These are phyloP conservation scores for Pseudocercospora pini-densiflorae DNA, from an alignment of 2,329 filamentous ascomycete species.

Conservation along the genomic window DNA sequence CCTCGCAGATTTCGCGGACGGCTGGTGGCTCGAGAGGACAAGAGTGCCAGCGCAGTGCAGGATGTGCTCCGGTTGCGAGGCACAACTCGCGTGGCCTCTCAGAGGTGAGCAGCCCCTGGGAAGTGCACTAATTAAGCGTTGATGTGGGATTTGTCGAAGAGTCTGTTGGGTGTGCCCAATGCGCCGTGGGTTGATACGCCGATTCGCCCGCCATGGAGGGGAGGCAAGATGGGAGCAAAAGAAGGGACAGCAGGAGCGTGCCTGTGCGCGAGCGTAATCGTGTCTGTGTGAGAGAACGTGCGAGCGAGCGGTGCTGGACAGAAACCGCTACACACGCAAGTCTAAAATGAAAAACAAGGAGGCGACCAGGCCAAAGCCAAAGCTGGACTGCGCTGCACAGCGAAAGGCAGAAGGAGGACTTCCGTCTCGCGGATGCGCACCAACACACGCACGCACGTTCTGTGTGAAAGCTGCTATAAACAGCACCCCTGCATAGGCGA, in stretches of 20 bases:
- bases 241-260: neutral
- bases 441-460: neutral
- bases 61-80: constrained; percentile 13
- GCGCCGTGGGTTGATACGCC: constrained; percentile 16
- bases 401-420: neutral
- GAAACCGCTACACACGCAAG: neutral
- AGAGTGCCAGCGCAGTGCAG: constrained; percentile 4
- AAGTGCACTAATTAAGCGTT: constrained; percentile 7
- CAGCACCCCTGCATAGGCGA: neutral
- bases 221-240: neutral
- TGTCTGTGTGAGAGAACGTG: neutral
- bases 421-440: neutral
- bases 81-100: constrained; percentile 13
- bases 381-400: neutral
- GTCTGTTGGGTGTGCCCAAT: constrained; percentile 13
- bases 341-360: constrained; percentile 2
- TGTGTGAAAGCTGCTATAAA: neutral
- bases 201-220: constrained; percentile 13
- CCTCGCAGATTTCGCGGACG: neutral
- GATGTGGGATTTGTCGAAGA: constrained; percentile 13
- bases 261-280: neutral
- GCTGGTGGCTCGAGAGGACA: neutral
- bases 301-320: constrained; percentile 2
- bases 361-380: neutral
- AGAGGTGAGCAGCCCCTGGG: constrained; percentile 8